These are phyloP conservation scores for Citrus reticulata DNA, from an alignment of 345 rosid genomes.

Conservation along the genomic window DNA sequence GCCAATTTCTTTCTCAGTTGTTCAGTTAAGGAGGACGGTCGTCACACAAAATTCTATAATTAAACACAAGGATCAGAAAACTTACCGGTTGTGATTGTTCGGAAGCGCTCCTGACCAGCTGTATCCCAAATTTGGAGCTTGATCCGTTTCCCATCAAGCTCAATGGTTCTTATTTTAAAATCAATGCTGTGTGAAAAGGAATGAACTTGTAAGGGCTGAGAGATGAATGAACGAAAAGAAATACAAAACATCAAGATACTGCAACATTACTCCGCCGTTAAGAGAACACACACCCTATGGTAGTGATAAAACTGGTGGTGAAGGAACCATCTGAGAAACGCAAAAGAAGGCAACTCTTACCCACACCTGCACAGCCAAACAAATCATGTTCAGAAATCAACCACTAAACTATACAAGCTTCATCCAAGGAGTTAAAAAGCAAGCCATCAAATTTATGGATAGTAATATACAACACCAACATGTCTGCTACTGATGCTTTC, in stretches of 20 bases:
- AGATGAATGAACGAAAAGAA: background rate
- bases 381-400: background rate
- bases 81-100: slow-evolving; percentile 89
- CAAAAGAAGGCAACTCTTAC: slow-evolving; percentile 55
- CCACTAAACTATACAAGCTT: background rate
- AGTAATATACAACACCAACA: too few species aligned
- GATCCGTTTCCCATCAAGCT: slow-evolving; percentile 73
- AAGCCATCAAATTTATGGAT: background rate
- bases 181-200: slow-evolving; percentile 49
- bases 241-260: slow-evolving; percentile 1
- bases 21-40: background rate
- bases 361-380: slow-evolving; percentile 32
- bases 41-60: background rate
- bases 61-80: background rate
- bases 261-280: background rate
- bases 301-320: slow-evolving; percentile 53
- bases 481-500: background rate
- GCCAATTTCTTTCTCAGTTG: background rate
- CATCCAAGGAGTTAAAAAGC: background rate
- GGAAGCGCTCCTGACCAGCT: slow-evolving; percentile 85
- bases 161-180: slow-evolving; percentile 80
- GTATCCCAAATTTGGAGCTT: slow-evolving; percentile 82
- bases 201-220: background rate
- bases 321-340: slow-evolving; percentile 59
- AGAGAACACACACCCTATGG: slow-evolving; percentile 40